phyloP scores from a whole-genome alignment of 2,329 filamentous ascomycete species.

The Mycogone perniciosa region DNA sequence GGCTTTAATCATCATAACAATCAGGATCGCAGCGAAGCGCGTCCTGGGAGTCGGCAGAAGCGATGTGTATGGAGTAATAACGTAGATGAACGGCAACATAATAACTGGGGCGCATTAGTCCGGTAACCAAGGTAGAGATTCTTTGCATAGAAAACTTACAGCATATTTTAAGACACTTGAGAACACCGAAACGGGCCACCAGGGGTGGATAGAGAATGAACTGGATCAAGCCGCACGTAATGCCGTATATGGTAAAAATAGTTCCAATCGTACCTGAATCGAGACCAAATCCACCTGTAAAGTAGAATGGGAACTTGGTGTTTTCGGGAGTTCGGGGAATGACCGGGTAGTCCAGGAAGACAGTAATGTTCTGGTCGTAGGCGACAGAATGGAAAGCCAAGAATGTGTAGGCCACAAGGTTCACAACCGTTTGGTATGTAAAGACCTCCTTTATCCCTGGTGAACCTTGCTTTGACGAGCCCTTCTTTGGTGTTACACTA shows the following conservation, averaged over 20 bases:
- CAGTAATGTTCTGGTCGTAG: slow-evolving; percentile 81
- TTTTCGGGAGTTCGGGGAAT: slow-evolving; percentile 52
- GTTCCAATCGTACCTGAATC: slow-evolving; percentile 70
- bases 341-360: slow-evolving; percentile 75
- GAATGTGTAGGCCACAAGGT: slow-evolving; percentile 71
- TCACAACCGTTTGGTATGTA: slow-evolving; percentile 65
- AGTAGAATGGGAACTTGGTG: slow-evolving; percentile 67
- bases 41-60: slow-evolving; percentile 43
- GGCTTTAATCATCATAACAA: slow-evolving; percentile 67
- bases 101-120: slow-evolving; percentile 36
- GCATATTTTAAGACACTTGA: slow-evolving; percentile 65
- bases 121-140: no score
- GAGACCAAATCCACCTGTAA: slow-evolving; percentile 72
- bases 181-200: slow-evolving; percentile 65
- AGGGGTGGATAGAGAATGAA: slow-evolving; percentile 78
- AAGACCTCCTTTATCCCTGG: slow-evolving; percentile 59
- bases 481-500: slow-evolving; percentile 9
- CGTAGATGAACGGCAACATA: slow-evolving; percentile 67
- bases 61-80: slow-evolving; percentile 74
- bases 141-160: slow-evolving; percentile 28
- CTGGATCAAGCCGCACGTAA: slow-evolving; percentile 74
- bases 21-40: slow-evolving; percentile 58
- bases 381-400: slow-evolving; percentile 77
- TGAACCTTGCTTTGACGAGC: slow-evolving; percentile 20
- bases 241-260: slow-evolving; percentile 77